phyloP scores from a whole-genome alignment of 129 eudicot species.

The Centaurea solstitialis region DNA sequence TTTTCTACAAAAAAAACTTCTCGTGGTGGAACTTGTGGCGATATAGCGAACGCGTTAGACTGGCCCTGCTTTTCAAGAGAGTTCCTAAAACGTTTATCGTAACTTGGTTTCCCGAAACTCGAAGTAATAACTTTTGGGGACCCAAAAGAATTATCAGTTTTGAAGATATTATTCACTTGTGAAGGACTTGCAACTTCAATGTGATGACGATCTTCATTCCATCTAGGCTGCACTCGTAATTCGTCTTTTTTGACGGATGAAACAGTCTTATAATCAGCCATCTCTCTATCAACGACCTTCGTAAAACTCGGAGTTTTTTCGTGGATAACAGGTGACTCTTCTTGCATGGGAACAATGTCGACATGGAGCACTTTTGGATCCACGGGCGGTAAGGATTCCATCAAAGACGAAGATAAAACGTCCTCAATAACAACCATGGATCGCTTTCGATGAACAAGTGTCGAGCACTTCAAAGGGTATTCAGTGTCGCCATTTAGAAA shows the following conservation, averaged over 20 bases:
- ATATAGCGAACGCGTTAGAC: conserved; percentile 13
- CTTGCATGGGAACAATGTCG: conserved; percentile 25
- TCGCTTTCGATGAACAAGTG: conserved; percentile 72
- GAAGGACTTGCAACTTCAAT: conserved; percentile 42
- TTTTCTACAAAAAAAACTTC: conserved; percentile 27
- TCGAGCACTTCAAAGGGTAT: conserved; percentile 73
- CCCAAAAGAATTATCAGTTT: conserved; percentile 21
- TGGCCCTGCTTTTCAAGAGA: conserved; percentile 41
- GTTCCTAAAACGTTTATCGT: conserved; percentile 38
- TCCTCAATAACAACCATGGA: conserved; percentile 56
- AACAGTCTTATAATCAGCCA: conserved; percentile 40
- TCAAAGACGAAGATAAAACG: conserved; percentile 51
- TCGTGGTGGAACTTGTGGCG: conserved; percentile 24
- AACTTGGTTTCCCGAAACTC: conserved; percentile 33
- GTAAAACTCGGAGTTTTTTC: conserved; percentile 16
- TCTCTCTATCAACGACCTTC: conserved; percentile 33
- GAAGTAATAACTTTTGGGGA: conserved; percentile 27
- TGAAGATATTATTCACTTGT: conserved; percentile 28
- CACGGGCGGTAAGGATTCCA: conserved; percentile 25
- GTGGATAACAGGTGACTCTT: conserved; percentile 20
- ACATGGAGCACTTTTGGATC: conserved; percentile 33
- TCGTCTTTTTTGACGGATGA: conserved; percentile 35
- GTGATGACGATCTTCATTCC: conserved; percentile 25
- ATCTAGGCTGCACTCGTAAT: conserved; percentile 35
- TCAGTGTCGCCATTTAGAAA: conserved; percentile 63